Conservation (phyloP, 768 basidiomycete genomes). For the Podaxis pistillaris region DNA sequence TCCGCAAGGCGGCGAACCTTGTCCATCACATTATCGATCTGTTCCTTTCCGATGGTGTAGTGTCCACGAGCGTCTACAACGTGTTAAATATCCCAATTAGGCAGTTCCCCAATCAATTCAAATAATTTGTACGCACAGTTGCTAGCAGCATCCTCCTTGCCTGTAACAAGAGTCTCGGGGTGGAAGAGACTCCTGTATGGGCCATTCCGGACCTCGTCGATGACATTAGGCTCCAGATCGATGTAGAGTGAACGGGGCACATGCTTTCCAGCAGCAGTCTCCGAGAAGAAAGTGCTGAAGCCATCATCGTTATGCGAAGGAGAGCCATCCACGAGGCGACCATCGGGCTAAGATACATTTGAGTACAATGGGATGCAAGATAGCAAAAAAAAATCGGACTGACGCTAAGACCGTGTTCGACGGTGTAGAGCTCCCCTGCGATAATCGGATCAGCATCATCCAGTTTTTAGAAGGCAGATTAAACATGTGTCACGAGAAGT, state of each 20-base stretch:
- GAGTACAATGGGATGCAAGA: constrained; percentile 18
- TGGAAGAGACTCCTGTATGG: constrained; percentile 98
- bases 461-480: constrained; percentile 23
- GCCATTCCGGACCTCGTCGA: constrained; percentile 96
- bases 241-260: constrained; percentile 98
- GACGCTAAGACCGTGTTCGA: constrained; percentile 97
- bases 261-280: constrained; percentile 94
- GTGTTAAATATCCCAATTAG: constrained; percentile 10
- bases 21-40: constrained; percentile 96
- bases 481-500: constrained; percentile 19
- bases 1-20: constrained; percentile 95
- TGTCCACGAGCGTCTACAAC: constrained; percentile 91
- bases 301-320: constrained; percentile 80
- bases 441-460: constrained; percentile 39
- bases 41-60: constrained; percentile 98
- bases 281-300: constrained; percentile 99
- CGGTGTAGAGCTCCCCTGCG: constrained; percentile 96
- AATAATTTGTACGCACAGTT: constrained; percentile 64
- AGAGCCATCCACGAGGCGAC: constrained; percentile 80
- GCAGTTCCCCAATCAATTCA: constrained; percentile 1
- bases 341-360: constrained; percentile 73
- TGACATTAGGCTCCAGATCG: constrained; percentile 95
- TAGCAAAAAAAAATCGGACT: constrained; percentile 30
- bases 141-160: constrained; percentile 99
- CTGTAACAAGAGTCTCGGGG: constrained; percentile 96